Percentiles rank a stretch among this genome's conserved stretches.
These are phyloP conservation scores for Cocos nucifera DNA, from an alignment of 176 grass and related monocot species.

Conservation along the genomic window DNA sequence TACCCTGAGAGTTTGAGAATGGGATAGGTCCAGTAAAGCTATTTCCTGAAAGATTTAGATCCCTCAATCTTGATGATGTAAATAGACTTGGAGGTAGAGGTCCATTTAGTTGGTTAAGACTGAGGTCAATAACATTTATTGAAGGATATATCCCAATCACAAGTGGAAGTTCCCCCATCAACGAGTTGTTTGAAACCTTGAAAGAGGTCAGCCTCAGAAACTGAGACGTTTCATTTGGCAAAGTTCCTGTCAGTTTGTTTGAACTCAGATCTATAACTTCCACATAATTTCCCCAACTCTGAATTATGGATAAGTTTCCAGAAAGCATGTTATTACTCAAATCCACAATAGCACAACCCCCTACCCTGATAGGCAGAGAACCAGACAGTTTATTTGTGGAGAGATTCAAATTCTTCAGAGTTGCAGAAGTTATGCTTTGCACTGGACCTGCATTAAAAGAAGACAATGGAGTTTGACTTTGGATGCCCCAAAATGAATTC, in stretches of 20 bases:
- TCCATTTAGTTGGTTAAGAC: slow-evolving; percentile 63
- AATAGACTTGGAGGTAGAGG: slow-evolving; percentile 54
- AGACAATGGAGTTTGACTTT: background rate
- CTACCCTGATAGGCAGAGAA: slow-evolving; percentile 70
- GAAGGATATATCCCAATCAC: slow-evolving; percentile 76
- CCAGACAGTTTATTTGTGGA: slow-evolving; percentile 67
- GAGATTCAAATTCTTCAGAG: slow-evolving; percentile 71
- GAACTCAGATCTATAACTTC: slow-evolving; percentile 66
- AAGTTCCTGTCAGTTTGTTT: slow-evolving; percentile 67
- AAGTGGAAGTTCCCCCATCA: slow-evolving; percentile 51
- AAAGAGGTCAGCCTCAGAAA: slow-evolving; percentile 73
- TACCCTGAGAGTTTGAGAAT: slow-evolving; percentile 29
- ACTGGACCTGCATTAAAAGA: slow-evolving; percentile 53
- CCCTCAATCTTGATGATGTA: slow-evolving; percentile 46
- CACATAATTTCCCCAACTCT: slow-evolving; percentile 81
- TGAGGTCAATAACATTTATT: slow-evolving; percentile 57
- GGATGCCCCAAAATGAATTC: background rate
- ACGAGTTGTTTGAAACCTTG: slow-evolving; percentile 64
- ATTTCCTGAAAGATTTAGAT: slow-evolving; percentile 76
- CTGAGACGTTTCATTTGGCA: slow-evolving; percentile 77
- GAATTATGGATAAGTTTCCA: slow-evolving; percentile 64
- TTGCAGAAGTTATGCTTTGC: slow-evolving; percentile 56
- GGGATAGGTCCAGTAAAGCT: slow-evolving; percentile 46
- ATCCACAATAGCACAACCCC: slow-evolving; percentile 75
- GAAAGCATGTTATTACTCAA: slow-evolving; percentile 69